Evolutionary conservation across 495 filamentous ascomycete genomes (phyloP), one percentile per base, ranked within the genome.

Genomic region (Parmelia sp.): DNA sequence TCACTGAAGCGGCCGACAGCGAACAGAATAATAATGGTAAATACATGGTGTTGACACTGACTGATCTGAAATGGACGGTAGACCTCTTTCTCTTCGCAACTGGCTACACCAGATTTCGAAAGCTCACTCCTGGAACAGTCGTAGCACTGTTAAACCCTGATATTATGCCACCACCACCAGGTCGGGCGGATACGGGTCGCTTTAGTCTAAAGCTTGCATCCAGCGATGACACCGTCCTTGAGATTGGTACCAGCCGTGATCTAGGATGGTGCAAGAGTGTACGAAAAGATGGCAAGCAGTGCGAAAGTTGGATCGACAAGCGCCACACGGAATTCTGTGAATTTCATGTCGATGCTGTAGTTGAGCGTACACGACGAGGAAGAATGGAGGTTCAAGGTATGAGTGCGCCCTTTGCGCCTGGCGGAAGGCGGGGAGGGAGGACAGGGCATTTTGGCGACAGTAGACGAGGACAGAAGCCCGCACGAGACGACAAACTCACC

Each of bases 131-230:
- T 4, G 94, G 95, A 27, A 96, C 90, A 0, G 79, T 97, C 4
- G 80, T 99, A 59, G 94, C 95, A 11, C 88, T 99, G 42, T 78
- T 99, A n/a, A 99, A 97, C 68, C 94, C 95, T 0, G 85, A 76
- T 4, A 88, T 97, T 68, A 87, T 99, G 83, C 90, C 92, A 12
- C 95, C 95, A 4, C 86, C 86, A 0, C 83, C 83, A 4, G 79
- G 82, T 19, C 85, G 85, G 59, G 78, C 86, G 19, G 88, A 90
- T 62, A 92, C 89, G 7, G 90, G 90, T 31, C 80, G 83, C 31
- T 99, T 97, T 73, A 90, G 87, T 42, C 79, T 99, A 33, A 85
- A 88, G 1, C 81, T 99, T 60, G 87, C 87, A 53, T 90, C 85
- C 60, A 90, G 89, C 44, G 87, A 89, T 44, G 94, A 99, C 66